A percentile compares a stretch with the other conserved stretches of the same genome.
Conservation (phyloP, 176 grass and related monocot species). For the Ananas comosus region DNA sequence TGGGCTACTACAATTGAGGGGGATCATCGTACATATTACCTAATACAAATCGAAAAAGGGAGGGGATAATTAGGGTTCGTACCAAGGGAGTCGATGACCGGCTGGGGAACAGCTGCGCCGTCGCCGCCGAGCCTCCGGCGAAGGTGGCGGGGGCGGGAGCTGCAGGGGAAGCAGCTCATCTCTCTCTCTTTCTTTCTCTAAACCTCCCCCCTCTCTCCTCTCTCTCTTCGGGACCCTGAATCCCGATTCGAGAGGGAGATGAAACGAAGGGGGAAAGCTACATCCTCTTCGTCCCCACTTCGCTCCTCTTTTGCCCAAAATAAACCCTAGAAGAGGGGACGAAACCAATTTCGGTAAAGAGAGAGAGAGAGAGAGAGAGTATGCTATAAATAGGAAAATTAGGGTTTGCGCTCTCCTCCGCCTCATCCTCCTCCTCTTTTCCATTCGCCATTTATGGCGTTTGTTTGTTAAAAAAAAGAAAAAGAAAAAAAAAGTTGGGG, state of each 20-base stretch:
- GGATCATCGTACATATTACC: constrained; percentile 2
- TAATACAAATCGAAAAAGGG: constrained; percentile 13
- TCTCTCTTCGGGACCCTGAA: background rate
- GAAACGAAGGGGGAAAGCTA: background rate
- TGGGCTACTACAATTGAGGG: background rate
- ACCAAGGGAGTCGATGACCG: constrained; percentile 26
- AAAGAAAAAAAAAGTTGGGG: too few relatives aligned
- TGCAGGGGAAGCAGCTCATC: constrained; percentile 45
- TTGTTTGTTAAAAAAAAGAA: too few relatives aligned
- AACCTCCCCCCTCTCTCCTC: background rate
- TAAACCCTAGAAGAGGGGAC: background rate
- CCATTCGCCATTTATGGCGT: background rate
- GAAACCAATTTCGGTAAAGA: background rate
- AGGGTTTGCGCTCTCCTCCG: background rate
- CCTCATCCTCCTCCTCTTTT: background rate
- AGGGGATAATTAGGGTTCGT: background rate
- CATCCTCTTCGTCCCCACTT: background rate
- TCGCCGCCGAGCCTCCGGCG: background rate
- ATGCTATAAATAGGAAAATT: background rate
- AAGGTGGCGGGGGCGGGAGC: background rate
- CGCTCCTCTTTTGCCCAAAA: background rate
- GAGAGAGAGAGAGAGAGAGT: background rate
- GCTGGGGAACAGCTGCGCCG: constrained; percentile 7
- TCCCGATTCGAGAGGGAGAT: background rate
- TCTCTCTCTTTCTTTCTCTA: background rate